phyloP scores from a whole-genome alignment of 345 rosid genomes.

The Syzygium jambos region DNA sequence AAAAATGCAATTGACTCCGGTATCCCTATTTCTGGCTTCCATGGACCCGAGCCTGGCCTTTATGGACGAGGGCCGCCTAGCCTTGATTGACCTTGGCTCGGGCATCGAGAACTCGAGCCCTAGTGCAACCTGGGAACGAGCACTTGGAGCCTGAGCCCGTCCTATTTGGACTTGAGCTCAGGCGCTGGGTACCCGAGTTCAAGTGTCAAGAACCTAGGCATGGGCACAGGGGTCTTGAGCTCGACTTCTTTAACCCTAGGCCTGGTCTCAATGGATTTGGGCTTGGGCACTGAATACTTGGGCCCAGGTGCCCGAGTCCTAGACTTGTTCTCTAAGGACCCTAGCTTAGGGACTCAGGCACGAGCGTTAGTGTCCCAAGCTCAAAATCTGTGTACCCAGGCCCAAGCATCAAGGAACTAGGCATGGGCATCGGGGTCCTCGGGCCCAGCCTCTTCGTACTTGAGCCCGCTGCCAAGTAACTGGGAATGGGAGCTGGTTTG shows the following conservation, averaged over 20 bases:
- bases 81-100: rapidly evolving
- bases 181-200: rapidly evolving
- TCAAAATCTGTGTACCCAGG: neutral
- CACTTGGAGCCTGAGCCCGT: rapidly evolving
- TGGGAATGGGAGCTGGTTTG: neutral
- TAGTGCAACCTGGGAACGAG: neutral
- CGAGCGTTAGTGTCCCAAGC: rapidly evolving
- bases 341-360: neutral
- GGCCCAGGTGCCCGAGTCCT: rapidly evolving
- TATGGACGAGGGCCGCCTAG: rapidly evolving
- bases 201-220: neutral
- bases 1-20: too few relatives aligned
- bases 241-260: rapidly evolving
- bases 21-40: too few relatives aligned
- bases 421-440: neutral
- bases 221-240: rapidly evolving
- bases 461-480: neutral
- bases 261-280: neutral
- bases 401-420: neutral
- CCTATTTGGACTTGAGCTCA: neutral
- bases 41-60: too few relatives aligned
- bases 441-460: rapidly evolving
- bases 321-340: neutral
- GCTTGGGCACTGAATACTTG: neutral
- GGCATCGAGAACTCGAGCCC: neutral